A percentile compares a stretch with the other conserved stretches of the same genome.
These are phyloP conservation scores for Chrysanthemum makinoi DNA, from an alignment of 129 eudicot species.

Conservation along the genomic window DNA sequence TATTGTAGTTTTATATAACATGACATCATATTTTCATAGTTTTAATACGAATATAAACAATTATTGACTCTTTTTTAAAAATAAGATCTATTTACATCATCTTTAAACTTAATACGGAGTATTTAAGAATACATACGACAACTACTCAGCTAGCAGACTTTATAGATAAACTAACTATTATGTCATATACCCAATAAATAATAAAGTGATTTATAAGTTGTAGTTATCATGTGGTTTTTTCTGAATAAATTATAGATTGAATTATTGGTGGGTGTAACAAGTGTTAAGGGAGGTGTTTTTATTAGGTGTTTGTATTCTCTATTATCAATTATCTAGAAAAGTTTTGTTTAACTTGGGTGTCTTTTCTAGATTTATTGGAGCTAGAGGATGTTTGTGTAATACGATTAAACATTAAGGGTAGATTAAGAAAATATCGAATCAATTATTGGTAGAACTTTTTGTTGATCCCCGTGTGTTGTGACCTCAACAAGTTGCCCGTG, in stretches of 20 bases:
- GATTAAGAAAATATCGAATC: neutral
- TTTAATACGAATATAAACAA: too few species aligned
- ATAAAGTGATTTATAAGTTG: neutral
- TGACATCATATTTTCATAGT: too few species aligned
- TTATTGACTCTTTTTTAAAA: too few species aligned
- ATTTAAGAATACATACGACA: neutral
- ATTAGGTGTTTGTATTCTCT: neutral
- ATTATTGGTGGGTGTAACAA: neutral
- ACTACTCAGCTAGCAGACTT: neutral
- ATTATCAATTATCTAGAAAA: neutral
- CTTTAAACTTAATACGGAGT: neutral
- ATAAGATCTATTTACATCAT: too few species aligned
- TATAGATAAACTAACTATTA: neutral
- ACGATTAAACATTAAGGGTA: neutral
- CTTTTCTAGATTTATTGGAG: neutral
- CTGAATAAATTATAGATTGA: neutral
- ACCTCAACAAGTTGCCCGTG: slow-evolving; percentile 37
- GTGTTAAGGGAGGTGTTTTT: neutral
- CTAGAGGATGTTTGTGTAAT: neutral
- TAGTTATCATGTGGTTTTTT: neutral
- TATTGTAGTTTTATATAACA: too few species aligned
- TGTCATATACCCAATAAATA: neutral
- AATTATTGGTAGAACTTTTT: slow-evolving; percentile 20
- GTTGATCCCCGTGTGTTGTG: slow-evolving; percentile 22
- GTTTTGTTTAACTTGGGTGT: neutral